Base-by-base conservation (phyloP, 768 basidiomycete species). In the Trametes elegans region DNA sequence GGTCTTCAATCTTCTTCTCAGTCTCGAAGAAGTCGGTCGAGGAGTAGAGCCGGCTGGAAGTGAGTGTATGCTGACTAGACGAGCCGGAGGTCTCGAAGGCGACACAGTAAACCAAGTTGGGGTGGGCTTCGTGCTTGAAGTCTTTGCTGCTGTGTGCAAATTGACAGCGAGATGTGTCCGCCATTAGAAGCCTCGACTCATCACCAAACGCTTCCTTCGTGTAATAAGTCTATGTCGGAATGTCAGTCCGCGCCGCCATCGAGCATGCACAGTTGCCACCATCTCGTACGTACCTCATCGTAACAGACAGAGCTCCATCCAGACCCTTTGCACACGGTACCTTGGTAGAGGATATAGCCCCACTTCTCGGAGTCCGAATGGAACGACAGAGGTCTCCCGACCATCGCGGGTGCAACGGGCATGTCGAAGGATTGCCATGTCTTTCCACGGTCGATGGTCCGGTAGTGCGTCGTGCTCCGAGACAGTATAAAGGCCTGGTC, bases 101-200 rank as follows among this genome's bases (percentile, higher is more conserved):
- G 59, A 96, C 87, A 66, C 97, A 98, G 73, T 88, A 95, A 65
- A 98, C 80, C 19, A 93, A 79, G 62, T 93, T 81, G 2, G 74
- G 63, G 49, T 85, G 81, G 6, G 90, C 89, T 10, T 84, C 79
- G 59, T 88, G 85, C 66, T 86, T 85, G 76, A 96, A 93, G 53
- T 90, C 86, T 46, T 78, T 78, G 66, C 85, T 87, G 63, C 90
- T 87, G 66, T 96, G 90, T 0, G 94, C 96, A 64, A 95, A 99
- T 62, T 88, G 81, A 70, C 97, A 99, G 5, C 81, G 76, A 0
- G 85, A 76, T 0, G 88, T 90, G 59, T 94, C 87, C 0, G 71
- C 63, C 13, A 95, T 75, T 23, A 99, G 80, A 2, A 76, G 66
- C 49, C 80, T 66, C 0, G 86, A 74, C 0, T 76, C 66, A 46